phyloP scores from a whole-genome alignment of 208 protist species.

The Trypanosoma rangeli region DNA sequence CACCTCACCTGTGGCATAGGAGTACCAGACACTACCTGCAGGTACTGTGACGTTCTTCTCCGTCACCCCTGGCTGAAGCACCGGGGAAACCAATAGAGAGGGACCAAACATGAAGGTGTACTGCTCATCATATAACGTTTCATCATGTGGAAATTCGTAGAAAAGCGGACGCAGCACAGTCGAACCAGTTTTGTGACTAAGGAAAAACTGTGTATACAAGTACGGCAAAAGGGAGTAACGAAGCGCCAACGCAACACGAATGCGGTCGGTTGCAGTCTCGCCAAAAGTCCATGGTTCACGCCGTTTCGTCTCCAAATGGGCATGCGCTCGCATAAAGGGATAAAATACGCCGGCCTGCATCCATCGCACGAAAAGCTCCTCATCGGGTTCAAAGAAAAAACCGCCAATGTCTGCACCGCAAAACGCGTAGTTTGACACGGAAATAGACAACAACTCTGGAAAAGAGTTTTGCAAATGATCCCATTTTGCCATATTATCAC shows the following conservation, averaged over 20 bases:
- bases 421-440: conserved; percentile 95
- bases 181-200: conserved; percentile 72
- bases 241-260: conserved; percentile 75
- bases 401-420: conserved; percentile 97
- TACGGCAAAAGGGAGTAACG: conserved; percentile 96
- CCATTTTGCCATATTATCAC: conserved; percentile 98
- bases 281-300: conserved; percentile 98
- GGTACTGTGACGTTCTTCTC: conserved; percentile 81
- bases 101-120: conserved; percentile 91
- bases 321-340: conserved; percentile 98
- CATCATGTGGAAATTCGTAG: conserved; percentile 93
- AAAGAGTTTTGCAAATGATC: conserved; percentile 92
- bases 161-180: conserved; percentile 95
- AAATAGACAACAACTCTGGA: conserved; percentile 96
- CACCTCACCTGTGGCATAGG: conserved; percentile 51
- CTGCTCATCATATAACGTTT: conserved; percentile 82
- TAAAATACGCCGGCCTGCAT: conserved; percentile 96
- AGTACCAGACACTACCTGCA: conserved; percentile 66
- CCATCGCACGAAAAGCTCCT: conserved; percentile 97
- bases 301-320: conserved; percentile 95
- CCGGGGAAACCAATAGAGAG: conserved; percentile 89
- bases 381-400: conserved; percentile 97
- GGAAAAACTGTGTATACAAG: conserved; percentile 96
- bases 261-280: conserved; percentile 42
- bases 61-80: conserved; percentile 52